Evolutionary conservation across 2,329 filamentous ascomycete genomes (phyloP).

Genomic region (Chlorencoelia australis): DNA sequence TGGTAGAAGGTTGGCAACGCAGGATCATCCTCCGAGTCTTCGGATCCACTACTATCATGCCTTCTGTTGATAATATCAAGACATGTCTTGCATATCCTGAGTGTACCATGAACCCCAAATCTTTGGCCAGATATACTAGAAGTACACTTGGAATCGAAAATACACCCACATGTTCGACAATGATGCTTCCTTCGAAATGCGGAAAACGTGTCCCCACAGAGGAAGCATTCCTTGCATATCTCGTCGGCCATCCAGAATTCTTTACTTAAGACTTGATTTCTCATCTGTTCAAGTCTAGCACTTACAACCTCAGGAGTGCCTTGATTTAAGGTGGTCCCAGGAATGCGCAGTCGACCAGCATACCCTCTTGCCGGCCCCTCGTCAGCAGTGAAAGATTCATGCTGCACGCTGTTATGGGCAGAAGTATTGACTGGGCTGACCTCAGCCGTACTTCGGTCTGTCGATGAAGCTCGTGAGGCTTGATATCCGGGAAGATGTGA

Average conservation of each 20-base stretch:
- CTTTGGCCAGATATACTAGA: constrained; percentile 77
- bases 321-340: constrained; percentile 46
- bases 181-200: constrained; percentile 95
- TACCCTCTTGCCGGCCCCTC: constrained; percentile 28
- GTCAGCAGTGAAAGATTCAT: constrained; percentile 44
- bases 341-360: constrained; percentile 40
- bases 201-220: constrained; percentile 81
- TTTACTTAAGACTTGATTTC: constrained; percentile 79
- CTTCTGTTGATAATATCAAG: constrained; percentile 84
- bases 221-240: constrained; percentile 93
- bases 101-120: constrained; percentile 75
- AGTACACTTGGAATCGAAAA: constrained; percentile 95
- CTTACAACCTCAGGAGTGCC: constrained; percentile 49
- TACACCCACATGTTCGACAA: constrained; percentile 92
- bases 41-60: constrained; percentile 77
- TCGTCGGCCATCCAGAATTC: constrained; percentile 99
- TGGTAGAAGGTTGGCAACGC: constrained; percentile 54
- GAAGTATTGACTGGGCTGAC: constrained; percentile 48
- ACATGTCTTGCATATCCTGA: constrained; percentile 89
- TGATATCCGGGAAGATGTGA: constrained; percentile 36
- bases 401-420: constrained; percentile 46
- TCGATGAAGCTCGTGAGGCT: constrained; percentile 47
- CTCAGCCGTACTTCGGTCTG: constrained; percentile 46
- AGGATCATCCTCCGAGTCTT: constrained; percentile 75
- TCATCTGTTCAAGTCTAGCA: constrained; percentile 59